Percentiles rank a stretch among this genome's conserved stretches.
Evolutionary conservation across 305 asterid genomes (phyloP).

Genomic region (Plantago rigida): DNA sequence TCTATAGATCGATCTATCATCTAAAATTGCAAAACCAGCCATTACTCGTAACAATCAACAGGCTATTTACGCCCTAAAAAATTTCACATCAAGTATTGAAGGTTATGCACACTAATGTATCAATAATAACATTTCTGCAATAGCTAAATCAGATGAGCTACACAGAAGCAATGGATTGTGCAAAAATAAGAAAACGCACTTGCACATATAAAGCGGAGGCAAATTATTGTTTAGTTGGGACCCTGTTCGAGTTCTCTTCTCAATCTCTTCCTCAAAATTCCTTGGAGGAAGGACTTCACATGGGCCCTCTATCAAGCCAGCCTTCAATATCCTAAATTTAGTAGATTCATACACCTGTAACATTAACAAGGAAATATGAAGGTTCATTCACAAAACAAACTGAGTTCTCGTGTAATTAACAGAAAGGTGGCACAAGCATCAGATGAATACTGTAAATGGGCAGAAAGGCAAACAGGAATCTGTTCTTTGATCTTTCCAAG

Average conservation of each 20-base stretch:
- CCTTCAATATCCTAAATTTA: slow-evolving; percentile 45
- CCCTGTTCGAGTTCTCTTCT: slow-evolving; percentile 44
- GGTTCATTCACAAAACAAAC: too few relatives aligned
- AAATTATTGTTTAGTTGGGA: slow-evolving; percentile 34
- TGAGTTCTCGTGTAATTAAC: too few relatives aligned
- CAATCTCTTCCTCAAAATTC: slow-evolving; percentile 65
- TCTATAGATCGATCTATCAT: too few relatives aligned
- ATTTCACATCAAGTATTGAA: too few relatives aligned
- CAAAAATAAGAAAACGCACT: slow-evolving; percentile 42
- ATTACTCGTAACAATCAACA: too few relatives aligned
- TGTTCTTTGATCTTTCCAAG: not conserved
- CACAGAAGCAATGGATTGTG: not conserved
- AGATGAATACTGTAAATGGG: slow-evolving; percentile 3
- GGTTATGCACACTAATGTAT: too few relatives aligned
- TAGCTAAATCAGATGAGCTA: too few relatives aligned
- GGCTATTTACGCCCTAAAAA: too few relatives aligned
- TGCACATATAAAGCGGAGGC: slow-evolving; percentile 76
- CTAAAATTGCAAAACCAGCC: too few relatives aligned
- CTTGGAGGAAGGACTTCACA: slow-evolving; percentile 84
- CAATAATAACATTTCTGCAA: too few relatives aligned
- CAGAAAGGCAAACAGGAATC: not conserved
- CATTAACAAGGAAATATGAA: not conserved
- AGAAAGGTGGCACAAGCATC: too few relatives aligned
- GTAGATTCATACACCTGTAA: slow-evolving; percentile 81
- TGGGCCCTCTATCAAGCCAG: slow-evolving; percentile 66